Base-by-base conservation (phyloP, 73 alveolate genomes). In the Paramecium primaurelia region DNA sequence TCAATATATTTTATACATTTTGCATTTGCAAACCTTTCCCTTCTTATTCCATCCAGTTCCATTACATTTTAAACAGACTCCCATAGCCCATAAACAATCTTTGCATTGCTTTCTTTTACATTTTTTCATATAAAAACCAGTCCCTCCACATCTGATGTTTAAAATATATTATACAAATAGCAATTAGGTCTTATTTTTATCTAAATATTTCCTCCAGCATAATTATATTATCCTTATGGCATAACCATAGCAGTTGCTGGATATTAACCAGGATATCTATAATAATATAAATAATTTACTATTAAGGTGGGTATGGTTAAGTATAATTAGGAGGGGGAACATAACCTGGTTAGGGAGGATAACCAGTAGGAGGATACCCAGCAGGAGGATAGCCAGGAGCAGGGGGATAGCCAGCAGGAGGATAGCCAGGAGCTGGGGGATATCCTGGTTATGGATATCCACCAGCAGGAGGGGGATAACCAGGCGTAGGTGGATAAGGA, bases 11-110 rank as follows among this genome's bases (percentile, higher is more conserved):
- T 64, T 64, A 64, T 64, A 64, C 42, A 26, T 32, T 64, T 64
- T 64, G 84, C 84, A 64, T 73, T 73, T 73, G 87, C 87, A 73
- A 37, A 40, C 60, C 22, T 73, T 73, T 73, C 87, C 87, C 20
- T 64, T 64, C 37, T 73, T 32, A 36, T 73, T 34, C 40, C 34
- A 34, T 38, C 87, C 87, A 30, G 87, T 12, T 30, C 87, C 87
- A 16, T 18, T 40, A 38, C 87, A 73, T 40, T 73, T 73, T 40
- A 37, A 16, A 18, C 87, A 73, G 14, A 73, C 20, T 73, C 87
- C 87, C 87, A 73, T 37, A 30, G 87, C 87, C 59, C 58, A 34
- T 10, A 34, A 73, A 38, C 87, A 73, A 30, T 73, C 54, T 20
- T 73, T 73, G 87, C 87, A 73, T 73, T 73, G 18, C 59, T 73